Evolutionary conservation across 139 green algal species (phyloP), one percentile per base, ranked within the genome.

Genomic region (Gonium pectorale): DNA sequence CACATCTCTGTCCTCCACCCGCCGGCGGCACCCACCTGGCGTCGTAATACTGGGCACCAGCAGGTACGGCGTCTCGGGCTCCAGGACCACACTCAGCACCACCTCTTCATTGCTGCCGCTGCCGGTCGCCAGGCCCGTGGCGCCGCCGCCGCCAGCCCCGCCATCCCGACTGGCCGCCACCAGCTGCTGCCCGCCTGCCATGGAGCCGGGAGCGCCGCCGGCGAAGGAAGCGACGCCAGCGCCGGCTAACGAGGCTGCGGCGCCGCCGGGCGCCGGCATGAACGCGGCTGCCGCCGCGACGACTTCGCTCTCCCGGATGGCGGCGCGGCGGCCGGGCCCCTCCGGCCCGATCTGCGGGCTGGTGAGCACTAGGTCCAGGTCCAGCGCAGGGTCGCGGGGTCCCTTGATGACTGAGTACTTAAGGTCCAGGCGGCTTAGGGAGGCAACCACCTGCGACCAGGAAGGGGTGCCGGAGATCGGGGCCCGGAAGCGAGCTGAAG

Each of bases 31-130:
- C 68, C n/a, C 75, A 73, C 75, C 78, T 27, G 64, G 35, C 4
- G 46, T 43, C 31, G 37, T 27, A 2, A 88, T 29, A 29, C 69
- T 52, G 67, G 67, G 60, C 78, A 90, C 86, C 69, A 92, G 43
- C 31, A 92, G 56, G 66, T 87, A 92, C 33, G 88, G 81, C 43
- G 74, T 81, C 67, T 91, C 83, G 29, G 89, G 89, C 62, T 93
- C 86, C 49, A 93, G 66, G 7, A 68, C 84, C 31, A 87, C 40
- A 1, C 69, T 22, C 67, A 89, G 40, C 17, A 90, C 80, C 1
- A 78, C 83, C 69, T 91, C 87, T 46, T 90, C 85, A 49, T 88
- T 89, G 54, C 52, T 79, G 8, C 17, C 35, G 71, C 5, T 2
- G 43, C 29, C 43, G n/a, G n/a, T n/a, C n/a, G 17, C 63, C 62